Percentiles rank a stretch among this genome's conserved stretches.
These are phyloP conservation scores for Ramalina intermedia DNA, from an alignment of 495 filamentous ascomycete species.

Conservation along the genomic window DNA sequence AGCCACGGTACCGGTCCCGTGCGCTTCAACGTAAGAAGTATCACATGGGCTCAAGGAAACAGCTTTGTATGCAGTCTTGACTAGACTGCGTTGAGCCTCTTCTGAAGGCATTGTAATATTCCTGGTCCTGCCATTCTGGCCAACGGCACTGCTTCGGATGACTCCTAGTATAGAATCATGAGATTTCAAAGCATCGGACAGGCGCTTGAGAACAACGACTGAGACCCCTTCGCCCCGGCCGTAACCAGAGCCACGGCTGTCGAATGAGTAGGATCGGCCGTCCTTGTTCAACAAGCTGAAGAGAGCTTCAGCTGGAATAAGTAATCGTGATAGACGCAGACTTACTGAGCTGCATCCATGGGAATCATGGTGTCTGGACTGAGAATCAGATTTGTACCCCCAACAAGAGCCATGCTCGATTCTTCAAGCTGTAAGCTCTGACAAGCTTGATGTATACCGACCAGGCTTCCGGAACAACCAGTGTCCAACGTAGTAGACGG, in stretches of 20 bases:
- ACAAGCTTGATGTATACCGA: constrained; percentile 35
- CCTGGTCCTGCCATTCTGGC: constrained; percentile 20
- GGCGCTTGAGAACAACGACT: constrained; percentile 26
- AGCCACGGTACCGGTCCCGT: constrained; percentile 1
- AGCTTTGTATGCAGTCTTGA: constrained; percentile 13
- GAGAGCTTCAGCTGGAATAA: constrained; percentile 16
- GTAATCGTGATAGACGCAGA: constrained; percentile 20
- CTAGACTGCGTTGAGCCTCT: constrained; percentile 2
- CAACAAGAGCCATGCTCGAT: constrained; percentile 26
- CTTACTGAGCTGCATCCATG: constrained; percentile 2
- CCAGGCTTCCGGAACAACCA: constrained; percentile 33
- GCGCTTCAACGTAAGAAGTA: constrained; percentile 15
- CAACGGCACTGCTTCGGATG: constrained; percentile 10
- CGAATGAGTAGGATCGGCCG: constrained; percentile 33
- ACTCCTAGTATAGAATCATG: constrained; percentile 35
- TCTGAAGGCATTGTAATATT: constrained; percentile 6
- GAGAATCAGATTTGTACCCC: constrained; percentile 27
- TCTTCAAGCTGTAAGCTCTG: constrained; percentile 31
- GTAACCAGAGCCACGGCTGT: constrained; percentile 28
- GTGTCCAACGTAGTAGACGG: constrained; percentile 18
- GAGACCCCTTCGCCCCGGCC: constrained; percentile 30
- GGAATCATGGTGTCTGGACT: constrained; percentile 4
- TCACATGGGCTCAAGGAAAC: background rate
- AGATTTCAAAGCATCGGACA: constrained; percentile 23
- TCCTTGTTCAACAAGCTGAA: constrained; percentile 18